Conservation (phyloP, 2,329 filamentous ascomycete species). For the Stagonosporopsis cucurbitacearum region DNA sequence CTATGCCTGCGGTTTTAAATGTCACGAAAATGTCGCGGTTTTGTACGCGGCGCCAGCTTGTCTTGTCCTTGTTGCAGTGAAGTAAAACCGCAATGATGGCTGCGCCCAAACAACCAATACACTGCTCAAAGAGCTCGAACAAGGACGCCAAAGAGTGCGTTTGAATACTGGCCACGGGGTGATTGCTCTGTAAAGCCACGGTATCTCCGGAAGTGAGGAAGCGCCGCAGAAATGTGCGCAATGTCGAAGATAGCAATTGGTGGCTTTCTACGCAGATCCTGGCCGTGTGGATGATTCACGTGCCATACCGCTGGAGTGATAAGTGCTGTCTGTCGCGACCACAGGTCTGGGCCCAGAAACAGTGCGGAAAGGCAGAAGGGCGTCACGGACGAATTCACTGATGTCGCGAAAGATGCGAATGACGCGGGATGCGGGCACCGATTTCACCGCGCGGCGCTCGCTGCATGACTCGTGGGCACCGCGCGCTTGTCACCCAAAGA, state of each 20-base stretch:
- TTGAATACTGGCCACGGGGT: not conserved
- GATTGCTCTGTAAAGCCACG: conserved; percentile 4
- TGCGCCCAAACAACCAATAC: conserved; percentile 24
- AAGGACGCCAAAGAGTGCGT: conserved; percentile 6
- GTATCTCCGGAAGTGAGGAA: not conserved
- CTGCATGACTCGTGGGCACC: conserved; percentile 13
- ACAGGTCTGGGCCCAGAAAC: not conserved
- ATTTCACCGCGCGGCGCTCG: conserved; percentile 11
- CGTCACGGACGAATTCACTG: conserved; percentile 14
- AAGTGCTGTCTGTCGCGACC: not conserved
- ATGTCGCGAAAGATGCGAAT: conserved; percentile 15
- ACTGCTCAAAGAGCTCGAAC: conserved; percentile 23
- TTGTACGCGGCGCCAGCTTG: conserved; percentile 25
- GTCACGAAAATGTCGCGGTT: conserved; percentile 12
- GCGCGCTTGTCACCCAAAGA: conserved; percentile 10
- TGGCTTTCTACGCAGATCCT: not conserved
- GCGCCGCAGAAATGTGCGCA: conserved; percentile 8
- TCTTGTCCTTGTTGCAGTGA: conserved; percentile 24
- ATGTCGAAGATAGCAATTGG: conserved; percentile 1
- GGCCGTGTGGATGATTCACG: not conserved
- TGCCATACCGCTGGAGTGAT: conserved; percentile 2
- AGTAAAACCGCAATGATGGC: conserved; percentile 18
- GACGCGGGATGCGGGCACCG: conserved; percentile 14
- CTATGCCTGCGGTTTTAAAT: not conserved
- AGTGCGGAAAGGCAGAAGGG: conserved; percentile 3